Evolutionary conservation across 352 stramenopile species (phyloP), one percentile per base, ranked within the genome.

Genomic region (Globisporangium acanthophoron): DNA sequence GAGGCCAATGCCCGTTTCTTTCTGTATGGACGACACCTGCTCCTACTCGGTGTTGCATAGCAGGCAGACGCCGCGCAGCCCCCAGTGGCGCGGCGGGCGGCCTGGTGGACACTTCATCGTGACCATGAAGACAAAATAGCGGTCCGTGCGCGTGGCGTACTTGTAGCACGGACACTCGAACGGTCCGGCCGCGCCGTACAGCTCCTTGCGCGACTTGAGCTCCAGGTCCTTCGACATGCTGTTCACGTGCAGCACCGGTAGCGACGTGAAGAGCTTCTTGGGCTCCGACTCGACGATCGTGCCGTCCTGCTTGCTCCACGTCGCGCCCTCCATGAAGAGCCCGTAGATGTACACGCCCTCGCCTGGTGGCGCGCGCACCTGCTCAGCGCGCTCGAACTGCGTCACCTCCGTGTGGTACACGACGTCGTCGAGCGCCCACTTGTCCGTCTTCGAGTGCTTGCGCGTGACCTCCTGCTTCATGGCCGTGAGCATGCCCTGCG

Each of bases 391-490:
- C 59, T 98, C 94, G 69, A 97, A 97, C 24, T 87, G 80, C 27
- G 94, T 98, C 20, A 99, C 95, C 69, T 98, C 96, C 0, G 91
- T 98, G 67, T 98, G 93, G 69, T 98, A 99, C 3, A 99, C 88
- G 3, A 99, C 95, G 65, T 99, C 96, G 69, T 99, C 96, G 9
- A 99, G 76, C 15, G 96, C 93, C 96, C 96, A 99, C 68, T 98
- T 98, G 67, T 99, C 92, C 15, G 86, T 94, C 80, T 98, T 98
- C 37, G 75, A 89, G 78, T 99, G 96, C 61, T 97, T 97, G 18
- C 96, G 86, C 44, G 95, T 98, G 3, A 99, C 96, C 67, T 99
- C 97, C 69, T 99, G 97, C 74, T 99, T 99, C 92, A 99, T 99
- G 43, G 96, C 96, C 47, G 97, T 99, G 40, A 99, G 80, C 79